These are phyloP conservation scores for Phytophthora multivora DNA, from an alignment of 352 stramenopile genomes.

Conservation along the genomic window DNA sequence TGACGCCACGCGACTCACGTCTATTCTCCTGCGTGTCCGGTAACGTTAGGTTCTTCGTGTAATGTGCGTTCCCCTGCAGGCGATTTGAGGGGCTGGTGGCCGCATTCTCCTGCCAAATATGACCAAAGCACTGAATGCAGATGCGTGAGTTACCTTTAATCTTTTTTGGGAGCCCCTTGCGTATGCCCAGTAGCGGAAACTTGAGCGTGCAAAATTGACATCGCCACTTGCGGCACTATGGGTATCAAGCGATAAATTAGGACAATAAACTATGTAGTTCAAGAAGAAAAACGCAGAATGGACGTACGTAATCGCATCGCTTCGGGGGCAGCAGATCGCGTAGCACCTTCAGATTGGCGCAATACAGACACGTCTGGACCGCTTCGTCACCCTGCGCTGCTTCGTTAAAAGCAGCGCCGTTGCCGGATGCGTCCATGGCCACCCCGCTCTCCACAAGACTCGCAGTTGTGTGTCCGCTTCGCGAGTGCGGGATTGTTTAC, in stretches of 20 bases:
- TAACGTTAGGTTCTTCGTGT: conserved; percentile 13
- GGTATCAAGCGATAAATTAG: not conserved
- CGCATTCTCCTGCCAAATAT: conserved; percentile 46
- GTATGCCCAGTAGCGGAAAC: conserved; percentile 48
- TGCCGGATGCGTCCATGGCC: not conserved
- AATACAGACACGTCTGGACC: conserved; percentile 42
- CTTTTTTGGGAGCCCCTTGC: conserved; percentile 47
- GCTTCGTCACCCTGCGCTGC: not conserved
- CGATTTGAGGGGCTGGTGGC: conserved; percentile 4
- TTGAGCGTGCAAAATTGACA: conserved; percentile 72
- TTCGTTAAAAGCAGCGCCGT: not conserved
- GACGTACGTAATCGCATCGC: conserved; percentile 62
- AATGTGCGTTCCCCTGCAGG: conserved; percentile 1
- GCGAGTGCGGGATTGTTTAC: conserved; percentile 2
- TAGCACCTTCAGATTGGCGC: conserved; percentile 53
- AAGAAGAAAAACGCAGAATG: not conserved
- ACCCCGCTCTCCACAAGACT: too few relatives aligned
- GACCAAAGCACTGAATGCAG: conserved; percentile 53
- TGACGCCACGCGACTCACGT: conserved; percentile 23
- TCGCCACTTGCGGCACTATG: conserved; percentile 52
- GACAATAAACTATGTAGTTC: not conserved
- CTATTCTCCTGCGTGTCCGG: conserved; percentile 2
- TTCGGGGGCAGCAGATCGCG: conserved; percentile 57
- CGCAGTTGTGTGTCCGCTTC: not conserved
- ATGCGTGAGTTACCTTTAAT: conserved; percentile 66